Evolutionary conservation across 179 eudicot species (phyloP).

Genomic region (Spinacia oleracea): DNA sequence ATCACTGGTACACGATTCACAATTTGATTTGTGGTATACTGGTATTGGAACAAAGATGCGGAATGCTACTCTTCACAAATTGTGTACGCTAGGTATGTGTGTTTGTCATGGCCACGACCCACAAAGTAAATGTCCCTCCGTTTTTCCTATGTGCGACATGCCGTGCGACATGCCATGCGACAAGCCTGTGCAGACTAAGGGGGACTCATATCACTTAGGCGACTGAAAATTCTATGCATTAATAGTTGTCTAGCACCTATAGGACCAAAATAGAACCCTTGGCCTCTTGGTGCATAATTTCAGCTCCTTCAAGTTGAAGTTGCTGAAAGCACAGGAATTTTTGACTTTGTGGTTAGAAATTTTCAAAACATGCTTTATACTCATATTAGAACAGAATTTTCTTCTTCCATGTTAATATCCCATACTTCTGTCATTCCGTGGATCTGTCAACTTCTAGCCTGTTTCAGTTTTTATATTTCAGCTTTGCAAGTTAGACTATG

Average conservation of each 20-base stretch:
- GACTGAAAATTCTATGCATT: no score
- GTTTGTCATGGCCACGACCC: background rate
- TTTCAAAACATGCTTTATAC: background rate
- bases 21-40: no score
- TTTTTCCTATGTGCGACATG: background rate
- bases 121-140: background rate
- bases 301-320: background rate
- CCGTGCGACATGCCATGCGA: background rate
- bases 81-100: background rate
- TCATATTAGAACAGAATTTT: background rate
- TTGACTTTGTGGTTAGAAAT: background rate
- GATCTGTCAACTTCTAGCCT: background rate
- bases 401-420: background rate
- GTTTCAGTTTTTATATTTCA: no score
- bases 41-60: background rate
- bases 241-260: background rate
- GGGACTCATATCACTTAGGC: no score
- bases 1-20: background rate
- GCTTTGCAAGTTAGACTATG: background rate
- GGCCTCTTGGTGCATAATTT: background rate
- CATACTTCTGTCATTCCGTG: background rate
- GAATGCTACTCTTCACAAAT: background rate
- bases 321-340: background rate
- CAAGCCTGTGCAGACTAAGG: background rate
- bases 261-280: background rate